phyloP scores from a whole-genome alignment of 352 stramenopile genomes.

The Pythium folliculosum region DNA sequence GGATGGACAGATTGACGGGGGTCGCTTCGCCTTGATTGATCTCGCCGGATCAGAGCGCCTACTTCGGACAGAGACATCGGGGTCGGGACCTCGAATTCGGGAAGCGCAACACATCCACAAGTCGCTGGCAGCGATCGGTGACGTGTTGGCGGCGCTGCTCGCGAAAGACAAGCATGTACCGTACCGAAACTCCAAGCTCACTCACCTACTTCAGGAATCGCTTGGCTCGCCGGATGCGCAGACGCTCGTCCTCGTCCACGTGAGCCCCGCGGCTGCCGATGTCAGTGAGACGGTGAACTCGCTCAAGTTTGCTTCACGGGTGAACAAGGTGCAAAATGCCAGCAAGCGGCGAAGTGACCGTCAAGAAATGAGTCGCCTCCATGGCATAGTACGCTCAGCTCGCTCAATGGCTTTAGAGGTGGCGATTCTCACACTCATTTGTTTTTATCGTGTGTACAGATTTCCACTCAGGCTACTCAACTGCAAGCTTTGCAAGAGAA shows the following conservation, averaged over 20 bases:
- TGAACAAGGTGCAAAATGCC: slow-evolving; percentile 45
- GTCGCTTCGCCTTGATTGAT: slow-evolving; percentile 72
- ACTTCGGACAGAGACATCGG: slow-evolving; percentile 44
- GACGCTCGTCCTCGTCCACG: slow-evolving; percentile 66
- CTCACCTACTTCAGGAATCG: slow-evolving; percentile 80
- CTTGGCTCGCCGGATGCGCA: slow-evolving; percentile 44
- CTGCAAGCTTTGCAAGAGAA: slow-evolving; percentile 74
- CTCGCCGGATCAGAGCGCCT: slow-evolving; percentile 78
- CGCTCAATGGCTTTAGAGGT: neutral
- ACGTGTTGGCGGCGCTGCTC: slow-evolving; percentile 68
- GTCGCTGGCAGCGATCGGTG: slow-evolving; percentile 69
- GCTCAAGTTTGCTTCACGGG: slow-evolving; percentile 73
- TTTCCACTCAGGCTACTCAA: slow-evolving; percentile 62
- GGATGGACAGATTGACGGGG: slow-evolving; percentile 40
- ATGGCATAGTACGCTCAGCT: slow-evolving; percentile 48
- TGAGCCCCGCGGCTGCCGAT: slow-evolving; percentile 49
- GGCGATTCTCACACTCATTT: neutral
- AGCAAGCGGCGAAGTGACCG: slow-evolving; percentile 50
- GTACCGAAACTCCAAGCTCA: slow-evolving; percentile 87
- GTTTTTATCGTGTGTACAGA: slow-evolving; percentile 29
- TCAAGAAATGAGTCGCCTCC: slow-evolving; percentile 60
- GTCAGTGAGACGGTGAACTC: slow-evolving; percentile 76
- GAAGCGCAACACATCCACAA: slow-evolving; percentile 86
- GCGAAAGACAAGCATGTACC: slow-evolving; percentile 83
- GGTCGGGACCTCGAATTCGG: slow-evolving; percentile 33